These are phyloP conservation scores for Persicaria tinctoria DNA, from an alignment of 148 eudicot genomes.

Conservation along the genomic window DNA sequence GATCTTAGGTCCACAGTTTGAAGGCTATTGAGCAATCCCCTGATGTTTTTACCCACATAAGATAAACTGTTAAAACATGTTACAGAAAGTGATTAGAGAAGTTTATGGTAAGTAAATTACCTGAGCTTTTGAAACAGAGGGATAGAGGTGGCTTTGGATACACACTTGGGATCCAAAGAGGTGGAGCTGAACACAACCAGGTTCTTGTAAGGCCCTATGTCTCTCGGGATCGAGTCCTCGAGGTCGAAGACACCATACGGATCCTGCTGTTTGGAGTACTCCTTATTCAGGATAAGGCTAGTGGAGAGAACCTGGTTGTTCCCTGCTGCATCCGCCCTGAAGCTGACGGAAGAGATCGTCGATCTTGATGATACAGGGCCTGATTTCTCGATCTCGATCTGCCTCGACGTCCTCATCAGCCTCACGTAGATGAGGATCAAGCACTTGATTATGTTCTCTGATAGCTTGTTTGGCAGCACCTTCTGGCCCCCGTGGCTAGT, in stretches of 20 bases:
- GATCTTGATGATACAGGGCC: constrained; percentile 61
- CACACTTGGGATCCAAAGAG: constrained; percentile 69
- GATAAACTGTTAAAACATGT: background rate
- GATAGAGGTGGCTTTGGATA: constrained; percentile 57
- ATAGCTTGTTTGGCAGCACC: constrained; percentile 70
- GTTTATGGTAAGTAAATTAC: constrained; percentile 26
- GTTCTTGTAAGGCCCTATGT: constrained; percentile 93
- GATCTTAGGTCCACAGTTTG: constrained; percentile 75
- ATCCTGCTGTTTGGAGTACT: constrained; percentile 63
- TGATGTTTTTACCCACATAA: constrained; percentile 10
- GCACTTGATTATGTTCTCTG: constrained; percentile 85
- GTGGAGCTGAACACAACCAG: constrained; percentile 63
- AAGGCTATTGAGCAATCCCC: constrained; percentile 56
- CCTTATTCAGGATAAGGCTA: constrained; percentile 44
- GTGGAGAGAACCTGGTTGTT: constrained; percentile 22
- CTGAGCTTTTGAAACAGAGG: constrained; percentile 69
- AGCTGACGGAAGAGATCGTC: constrained; percentile 43
- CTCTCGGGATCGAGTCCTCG: constrained; percentile 67
- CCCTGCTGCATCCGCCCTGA: constrained; percentile 38
- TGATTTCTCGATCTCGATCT: constrained; percentile 68
- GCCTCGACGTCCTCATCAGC: constrained; percentile 62
- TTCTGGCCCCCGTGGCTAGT: constrained; percentile 36
- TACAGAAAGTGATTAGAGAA: background rate
- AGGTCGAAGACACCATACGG: constrained; percentile 66
- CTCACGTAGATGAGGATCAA: constrained; percentile 64